Evolutionary conservation across 2,329 filamentous ascomycete species (phyloP).

Genomic region (Aspergillus piperis): DNA sequence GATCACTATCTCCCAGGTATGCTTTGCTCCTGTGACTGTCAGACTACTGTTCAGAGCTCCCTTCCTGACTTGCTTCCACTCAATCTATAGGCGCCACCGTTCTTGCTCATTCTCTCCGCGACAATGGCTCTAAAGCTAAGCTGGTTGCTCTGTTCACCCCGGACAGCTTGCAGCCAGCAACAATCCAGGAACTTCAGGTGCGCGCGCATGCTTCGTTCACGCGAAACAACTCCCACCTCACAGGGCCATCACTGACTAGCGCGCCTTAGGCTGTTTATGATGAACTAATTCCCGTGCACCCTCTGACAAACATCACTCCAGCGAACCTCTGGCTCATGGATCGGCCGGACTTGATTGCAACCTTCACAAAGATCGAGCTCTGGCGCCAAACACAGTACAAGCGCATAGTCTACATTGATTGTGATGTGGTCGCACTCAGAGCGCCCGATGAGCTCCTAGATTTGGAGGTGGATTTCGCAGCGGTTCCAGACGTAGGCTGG

Average conservation of each 20-base stretch:
- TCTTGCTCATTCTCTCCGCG: slow-evolving; percentile 88
- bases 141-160: slow-evolving; percentile 81
- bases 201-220: slow-evolving; percentile 12
- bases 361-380: slow-evolving; percentile 94
- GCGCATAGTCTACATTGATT: slow-evolving; percentile 92
- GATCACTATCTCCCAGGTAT: slow-evolving; percentile 90
- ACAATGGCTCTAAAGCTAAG: slow-evolving; percentile 83
- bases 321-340: slow-evolving; percentile 90
- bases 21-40: slow-evolving; percentile 23
- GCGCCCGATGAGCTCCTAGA: slow-evolving; percentile 92
- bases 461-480: slow-evolving; percentile 61
- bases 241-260: slow-evolving; percentile 25
- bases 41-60: background rate
- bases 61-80: slow-evolving; percentile 19
- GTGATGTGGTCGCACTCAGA: slow-evolving; percentile 86
- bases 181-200: slow-evolving; percentile 77
- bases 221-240: background rate
- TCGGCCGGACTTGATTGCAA: slow-evolving; percentile 82
- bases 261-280: slow-evolving; percentile 72
- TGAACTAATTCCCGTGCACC: slow-evolving; percentile 80
- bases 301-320: slow-evolving; percentile 73
- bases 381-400: slow-evolving; percentile 90
- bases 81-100: slow-evolving; percentile 74
- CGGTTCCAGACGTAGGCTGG: slow-evolving; percentile 95
- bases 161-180: slow-evolving; percentile 73